phyloP scores from a whole-genome alignment of 1,284 basidiomycete genomes.

The Amylostereum areolatum region DNA sequence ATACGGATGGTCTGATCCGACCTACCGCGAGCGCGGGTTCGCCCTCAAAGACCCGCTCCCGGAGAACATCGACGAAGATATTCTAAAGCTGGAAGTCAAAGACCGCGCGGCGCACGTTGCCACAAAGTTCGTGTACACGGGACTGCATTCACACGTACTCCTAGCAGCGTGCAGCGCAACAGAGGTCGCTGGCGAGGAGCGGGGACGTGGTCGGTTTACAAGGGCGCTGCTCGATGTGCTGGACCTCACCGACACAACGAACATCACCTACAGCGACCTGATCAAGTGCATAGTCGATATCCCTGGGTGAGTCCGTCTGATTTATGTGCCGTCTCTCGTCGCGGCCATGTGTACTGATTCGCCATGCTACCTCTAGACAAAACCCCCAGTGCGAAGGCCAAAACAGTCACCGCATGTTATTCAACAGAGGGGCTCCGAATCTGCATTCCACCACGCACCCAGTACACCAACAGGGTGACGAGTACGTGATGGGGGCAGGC shows the following conservation, averaged over 20 bases:
- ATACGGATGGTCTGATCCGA: constrained; percentile 1
- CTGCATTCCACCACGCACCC: constrained; percentile 3
- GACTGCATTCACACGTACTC: constrained; percentile 14
- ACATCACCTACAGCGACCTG: constrained; percentile 13
- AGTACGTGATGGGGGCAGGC: constrained; percentile 12
- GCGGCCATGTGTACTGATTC: no score
- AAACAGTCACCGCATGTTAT: constrained; percentile 12
- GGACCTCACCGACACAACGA: not conserved
- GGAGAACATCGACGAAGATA: not conserved
- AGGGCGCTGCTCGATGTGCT: constrained; percentile 9
- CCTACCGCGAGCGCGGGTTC: constrained; percentile 2
- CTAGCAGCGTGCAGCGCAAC: constrained; percentile 14
- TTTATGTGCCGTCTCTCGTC: not conserved
- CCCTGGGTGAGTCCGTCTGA: constrained; percentile 8
- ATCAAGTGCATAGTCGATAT: constrained; percentile 7
- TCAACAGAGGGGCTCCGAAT: constrained; percentile 10
- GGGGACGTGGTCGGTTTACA: constrained; percentile 13
- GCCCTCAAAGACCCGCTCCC: constrained; percentile 4
- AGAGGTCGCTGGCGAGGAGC: constrained; percentile 12
- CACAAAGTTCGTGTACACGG: constrained; percentile 1
- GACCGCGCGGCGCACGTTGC: constrained; percentile 2
- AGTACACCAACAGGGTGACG: constrained; percentile 1
- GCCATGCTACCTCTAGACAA: no score
- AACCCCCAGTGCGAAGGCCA: constrained; percentile 17
- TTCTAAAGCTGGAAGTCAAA: not conserved